Conservation (phyloP, 257 asterid species). For the Nicotiana undulata region DNA sequence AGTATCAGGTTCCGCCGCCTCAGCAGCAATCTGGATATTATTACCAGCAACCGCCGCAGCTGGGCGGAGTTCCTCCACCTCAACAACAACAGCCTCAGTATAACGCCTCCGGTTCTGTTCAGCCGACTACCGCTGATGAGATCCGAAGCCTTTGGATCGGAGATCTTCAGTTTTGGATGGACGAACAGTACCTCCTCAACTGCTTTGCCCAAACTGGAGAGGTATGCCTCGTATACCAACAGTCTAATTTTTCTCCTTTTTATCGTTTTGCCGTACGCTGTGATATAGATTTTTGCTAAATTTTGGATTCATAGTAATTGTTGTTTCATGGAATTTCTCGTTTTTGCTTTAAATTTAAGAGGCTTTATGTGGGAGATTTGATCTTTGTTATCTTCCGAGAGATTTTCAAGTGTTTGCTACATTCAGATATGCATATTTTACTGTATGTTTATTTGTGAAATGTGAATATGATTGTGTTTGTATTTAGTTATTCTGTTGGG, state of each 20-base stretch:
- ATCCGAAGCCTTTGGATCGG: slow-evolving; percentile 81
- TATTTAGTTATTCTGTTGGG: background rate
- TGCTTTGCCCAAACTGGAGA: slow-evolving; percentile 40
- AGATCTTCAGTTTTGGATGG: slow-evolving; percentile 90
- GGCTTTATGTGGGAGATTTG: too few species aligned
- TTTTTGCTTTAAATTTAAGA: too few species aligned
- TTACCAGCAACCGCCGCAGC: slow-evolving; percentile 37
- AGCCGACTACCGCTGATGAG: slow-evolving; percentile 38
- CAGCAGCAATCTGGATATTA: slow-evolving; percentile 16
- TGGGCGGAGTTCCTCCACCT: slow-evolving; percentile 11
- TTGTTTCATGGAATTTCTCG: too few species aligned
- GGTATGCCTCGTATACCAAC: background rate
- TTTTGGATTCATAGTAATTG: too few species aligned
- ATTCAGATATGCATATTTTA: background rate
- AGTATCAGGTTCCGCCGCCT: slow-evolving; percentile 3
- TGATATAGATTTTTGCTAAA: background rate
- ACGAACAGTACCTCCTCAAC: slow-evolving; percentile 49
- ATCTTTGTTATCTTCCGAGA: too few species aligned
- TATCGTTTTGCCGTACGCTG: background rate
- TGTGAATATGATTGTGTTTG: background rate
- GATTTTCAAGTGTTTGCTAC: too few species aligned
- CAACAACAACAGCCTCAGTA: slow-evolving; percentile 38
- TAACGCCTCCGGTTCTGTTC: slow-evolving; percentile 13
- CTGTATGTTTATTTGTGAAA: background rate
- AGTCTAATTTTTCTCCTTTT: background rate